phyloP scores from a whole-genome alignment of 2,329 filamentous ascomycete species.

The Nemania sp. region DNA sequence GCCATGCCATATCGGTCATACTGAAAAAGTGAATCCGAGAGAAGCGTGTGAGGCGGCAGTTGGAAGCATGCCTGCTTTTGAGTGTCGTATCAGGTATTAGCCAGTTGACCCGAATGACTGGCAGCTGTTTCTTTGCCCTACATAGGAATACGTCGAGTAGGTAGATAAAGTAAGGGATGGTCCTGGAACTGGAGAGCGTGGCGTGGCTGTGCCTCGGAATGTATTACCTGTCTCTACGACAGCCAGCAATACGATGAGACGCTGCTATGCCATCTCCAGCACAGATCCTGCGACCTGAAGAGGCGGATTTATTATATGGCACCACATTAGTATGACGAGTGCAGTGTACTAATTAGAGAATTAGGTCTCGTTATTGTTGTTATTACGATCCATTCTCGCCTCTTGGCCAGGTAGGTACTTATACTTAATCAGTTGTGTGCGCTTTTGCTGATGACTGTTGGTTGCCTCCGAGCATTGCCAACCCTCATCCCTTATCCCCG shows the following conservation, averaged over 20 bases:
- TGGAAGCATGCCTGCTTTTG: constrained; percentile 16
- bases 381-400: too few relatives aligned
- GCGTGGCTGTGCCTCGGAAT: background rate
- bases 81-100: constrained; percentile 27
- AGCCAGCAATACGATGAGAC: background rate
- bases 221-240: background rate
- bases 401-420: background rate
- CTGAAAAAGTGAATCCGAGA: constrained; percentile 20
- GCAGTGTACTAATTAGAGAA: too few relatives aligned
- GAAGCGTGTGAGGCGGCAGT: constrained; percentile 28
- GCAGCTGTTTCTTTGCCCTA: constrained; percentile 4
- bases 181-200: background rate
- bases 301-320: background rate
- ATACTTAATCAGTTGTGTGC: background rate
- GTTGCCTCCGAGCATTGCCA: background rate
- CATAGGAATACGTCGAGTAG: background rate
- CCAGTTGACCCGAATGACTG: constrained; percentile 13
- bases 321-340: too few relatives aligned
- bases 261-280: constrained; percentile 3
- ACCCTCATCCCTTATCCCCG: constrained; percentile 1
- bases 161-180: background rate
- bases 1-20: constrained; percentile 15
- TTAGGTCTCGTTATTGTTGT: too few relatives aligned
- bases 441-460: background rate
- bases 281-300: constrained; percentile 11